Conservation (phyloP, 805 yeast genomes). For the Sugiyamaella marilandica region DNA sequence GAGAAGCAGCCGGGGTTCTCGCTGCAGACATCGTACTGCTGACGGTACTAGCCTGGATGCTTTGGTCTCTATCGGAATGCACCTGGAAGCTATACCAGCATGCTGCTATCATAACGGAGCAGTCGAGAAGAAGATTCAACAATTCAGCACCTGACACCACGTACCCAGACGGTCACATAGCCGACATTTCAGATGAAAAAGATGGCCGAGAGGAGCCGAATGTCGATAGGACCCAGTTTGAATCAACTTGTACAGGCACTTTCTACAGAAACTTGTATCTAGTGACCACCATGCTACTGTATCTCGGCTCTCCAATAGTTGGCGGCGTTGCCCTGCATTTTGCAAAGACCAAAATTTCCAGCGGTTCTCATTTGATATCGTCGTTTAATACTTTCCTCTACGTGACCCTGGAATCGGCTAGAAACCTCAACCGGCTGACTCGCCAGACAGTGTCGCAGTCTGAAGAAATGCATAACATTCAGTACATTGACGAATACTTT, state of each 20-base stretch:
- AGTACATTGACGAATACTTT: background rate
- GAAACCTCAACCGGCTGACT: slow-evolving; percentile 15
- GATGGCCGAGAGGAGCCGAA: too few species aligned
- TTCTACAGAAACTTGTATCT: background rate
- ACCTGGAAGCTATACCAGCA: slow-evolving; percentile 21
- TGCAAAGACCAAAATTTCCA: slow-evolving; percentile 17
- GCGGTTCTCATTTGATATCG: slow-evolving; percentile 19
- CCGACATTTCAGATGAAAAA: too few species aligned
- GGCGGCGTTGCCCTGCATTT: slow-evolving; percentile 20
- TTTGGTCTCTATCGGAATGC: slow-evolving; percentile 22
- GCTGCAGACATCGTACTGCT: slow-evolving; percentile 22
- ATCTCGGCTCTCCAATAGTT: slow-evolving; percentile 18
- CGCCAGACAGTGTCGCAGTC: background rate
- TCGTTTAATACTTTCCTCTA: slow-evolving; percentile 23
- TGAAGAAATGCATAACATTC: too few species aligned
- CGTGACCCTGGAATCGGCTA: slow-evolving; percentile 18
- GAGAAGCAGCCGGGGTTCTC: slow-evolving; percentile 19
- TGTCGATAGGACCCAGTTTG: too few species aligned
- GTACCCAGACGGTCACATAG: too few species aligned
- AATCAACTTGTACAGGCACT: too few species aligned
- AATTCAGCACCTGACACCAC: too few species aligned
- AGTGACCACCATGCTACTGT: slow-evolving; percentile 11
- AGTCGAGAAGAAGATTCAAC: too few species aligned
- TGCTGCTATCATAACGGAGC: background rate
- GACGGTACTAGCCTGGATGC: slow-evolving; percentile 21